Conservation (phyloP, 2,329 filamentous ascomycete species). For the Aspergillus sp. region DNA sequence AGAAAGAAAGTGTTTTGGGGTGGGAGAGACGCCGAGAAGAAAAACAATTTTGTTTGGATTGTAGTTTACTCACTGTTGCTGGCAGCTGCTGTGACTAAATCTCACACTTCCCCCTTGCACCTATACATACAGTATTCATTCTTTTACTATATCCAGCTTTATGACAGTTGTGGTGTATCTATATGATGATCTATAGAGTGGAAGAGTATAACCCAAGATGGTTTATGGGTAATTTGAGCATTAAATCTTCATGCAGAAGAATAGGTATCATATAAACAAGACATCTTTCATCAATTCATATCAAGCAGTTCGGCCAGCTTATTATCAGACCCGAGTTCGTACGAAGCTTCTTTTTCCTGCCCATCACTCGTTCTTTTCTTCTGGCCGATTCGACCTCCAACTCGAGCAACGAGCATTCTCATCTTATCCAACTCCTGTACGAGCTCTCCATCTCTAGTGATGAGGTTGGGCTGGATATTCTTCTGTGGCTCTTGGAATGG, state of each 20-base stretch:
- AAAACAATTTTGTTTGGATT: conserved; percentile 2
- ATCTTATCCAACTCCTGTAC: conserved; percentile 47
- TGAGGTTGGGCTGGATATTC: conserved; percentile 52
- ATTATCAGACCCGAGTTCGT: conserved; percentile 22
- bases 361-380: conserved; percentile 13
- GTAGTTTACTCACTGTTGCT: conserved; percentile 7
- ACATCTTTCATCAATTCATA: conserved; percentile 24
- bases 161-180: no score
- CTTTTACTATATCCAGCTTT: no score
- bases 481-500: conserved; percentile 47
- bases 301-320: conserved; percentile 35
- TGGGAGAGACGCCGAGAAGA: not conserved
- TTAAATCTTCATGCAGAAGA: not conserved
- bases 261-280: no score
- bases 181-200: no score
- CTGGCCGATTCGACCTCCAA: conserved; percentile 33
- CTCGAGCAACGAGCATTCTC: conserved; percentile 42
- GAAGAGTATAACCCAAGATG: no score
- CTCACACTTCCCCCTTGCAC: conserved; percentile 14
- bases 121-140: conserved; percentile 1
- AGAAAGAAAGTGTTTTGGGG: not conserved
- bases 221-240: not conserved
- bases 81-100: conserved; percentile 7
- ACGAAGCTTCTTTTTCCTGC: conserved; percentile 14
- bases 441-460: conserved; percentile 48